Percentiles rank a stretch among this genome's conserved stretches.
Conservation (phyloP, 331 rosid genomes). For the Quercus phellos region DNA sequence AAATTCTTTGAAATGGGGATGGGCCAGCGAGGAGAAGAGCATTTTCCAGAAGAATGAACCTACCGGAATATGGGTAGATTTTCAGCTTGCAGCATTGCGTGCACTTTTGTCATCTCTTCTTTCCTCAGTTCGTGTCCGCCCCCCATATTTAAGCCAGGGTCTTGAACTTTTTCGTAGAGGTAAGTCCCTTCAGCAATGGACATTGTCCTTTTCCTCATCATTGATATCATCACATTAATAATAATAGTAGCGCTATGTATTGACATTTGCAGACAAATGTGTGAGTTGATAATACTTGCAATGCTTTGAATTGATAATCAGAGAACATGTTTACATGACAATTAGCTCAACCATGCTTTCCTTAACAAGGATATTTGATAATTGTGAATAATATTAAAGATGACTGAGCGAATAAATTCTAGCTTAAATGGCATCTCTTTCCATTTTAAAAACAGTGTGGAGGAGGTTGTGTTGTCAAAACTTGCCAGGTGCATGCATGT, state of each 20-base stretch:
- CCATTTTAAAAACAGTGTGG: too few species aligned
- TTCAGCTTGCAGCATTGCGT: conserved; percentile 72
- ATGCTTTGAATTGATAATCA: not conserved
- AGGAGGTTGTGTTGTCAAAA: too few species aligned
- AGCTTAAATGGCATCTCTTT: too few species aligned
- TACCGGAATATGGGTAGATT: conserved; percentile 38
- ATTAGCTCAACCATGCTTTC: not conserved
- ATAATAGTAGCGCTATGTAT: too few species aligned
- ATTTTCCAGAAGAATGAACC: conserved; percentile 36
- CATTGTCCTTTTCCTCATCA: not conserved
- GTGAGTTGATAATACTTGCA: not conserved
- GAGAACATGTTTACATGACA: not conserved
- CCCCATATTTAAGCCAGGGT: conserved; percentile 73
- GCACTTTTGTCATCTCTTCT: conserved; percentile 75
- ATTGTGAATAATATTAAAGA: not conserved
- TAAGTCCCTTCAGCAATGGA: conserved; percentile 25
- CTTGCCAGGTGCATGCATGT: too few species aligned
- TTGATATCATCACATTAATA: not conserved
- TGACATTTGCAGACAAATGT: too few species aligned
- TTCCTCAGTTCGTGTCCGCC: conserved; percentile 46
- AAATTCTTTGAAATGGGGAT: conserved; percentile 48
- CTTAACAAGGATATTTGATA: not conserved
- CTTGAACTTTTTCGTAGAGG: conserved; percentile 82
- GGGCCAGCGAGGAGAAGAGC: conserved; percentile 36
- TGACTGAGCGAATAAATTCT: too few species aligned